Evolutionary conservation across 192 early-diverging fungal species (phyloP).

Genomic region (Mortierella alpina): DNA sequence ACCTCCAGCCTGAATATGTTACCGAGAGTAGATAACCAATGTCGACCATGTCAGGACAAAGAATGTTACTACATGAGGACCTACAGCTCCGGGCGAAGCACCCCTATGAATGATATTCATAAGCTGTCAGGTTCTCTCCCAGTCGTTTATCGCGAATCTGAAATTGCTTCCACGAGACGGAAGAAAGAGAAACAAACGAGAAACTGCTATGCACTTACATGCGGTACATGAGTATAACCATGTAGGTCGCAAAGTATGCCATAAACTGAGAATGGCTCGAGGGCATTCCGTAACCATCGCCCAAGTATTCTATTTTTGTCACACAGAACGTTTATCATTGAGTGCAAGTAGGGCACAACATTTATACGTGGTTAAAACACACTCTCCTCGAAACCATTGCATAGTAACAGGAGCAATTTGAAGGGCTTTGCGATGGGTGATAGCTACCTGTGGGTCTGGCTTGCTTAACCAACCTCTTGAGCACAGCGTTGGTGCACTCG

Average conservation of each 20-base stretch:
- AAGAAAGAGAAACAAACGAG: neutral
- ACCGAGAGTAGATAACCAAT: conserved; percentile 48
- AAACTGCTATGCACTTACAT: conserved; percentile 38
- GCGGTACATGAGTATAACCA: conserved; percentile 62
- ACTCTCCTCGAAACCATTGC: neutral
- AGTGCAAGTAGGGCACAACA: neutral
- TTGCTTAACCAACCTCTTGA: conserved; percentile 71
- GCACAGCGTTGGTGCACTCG: conserved; percentile 71
- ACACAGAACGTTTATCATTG: neutral
- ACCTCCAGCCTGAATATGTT: neutral
- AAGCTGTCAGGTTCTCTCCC: neutral
- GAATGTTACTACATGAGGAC: conserved; percentile 19
- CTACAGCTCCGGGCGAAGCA: conserved; percentile 10
- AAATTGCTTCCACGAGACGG: too few species aligned
- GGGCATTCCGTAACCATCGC: conserved; percentile 89
- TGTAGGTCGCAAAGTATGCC: conserved; percentile 75
- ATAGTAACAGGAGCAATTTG: neutral
- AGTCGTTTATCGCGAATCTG: neutral
- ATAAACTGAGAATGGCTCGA: conserved; percentile 87
- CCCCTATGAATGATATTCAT: conserved; percentile 3
- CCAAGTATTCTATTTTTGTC: conserved; percentile 65
- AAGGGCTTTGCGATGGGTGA: neutral
- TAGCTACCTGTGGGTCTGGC: conserved; percentile 71
- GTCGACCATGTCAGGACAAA: conserved; percentile 29
- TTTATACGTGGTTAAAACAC: neutral